Conservation (phyloP, 495 filamentous ascomycete species). For the Aspergillus panamensis region DNA sequence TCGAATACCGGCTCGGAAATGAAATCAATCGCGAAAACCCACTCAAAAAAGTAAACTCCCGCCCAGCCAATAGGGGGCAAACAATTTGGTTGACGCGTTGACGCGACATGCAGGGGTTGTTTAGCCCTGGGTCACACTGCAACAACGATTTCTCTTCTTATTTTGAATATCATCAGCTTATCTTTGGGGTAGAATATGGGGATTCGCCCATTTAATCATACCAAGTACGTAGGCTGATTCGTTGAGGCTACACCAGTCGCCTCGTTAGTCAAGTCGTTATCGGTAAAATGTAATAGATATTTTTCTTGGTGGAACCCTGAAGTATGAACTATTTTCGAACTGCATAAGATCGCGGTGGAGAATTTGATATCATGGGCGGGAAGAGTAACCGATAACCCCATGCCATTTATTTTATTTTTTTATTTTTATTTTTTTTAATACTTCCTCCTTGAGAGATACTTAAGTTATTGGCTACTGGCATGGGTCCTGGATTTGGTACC, state of each 20-base stretch:
- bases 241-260: background rate
- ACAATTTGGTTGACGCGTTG: background rate
- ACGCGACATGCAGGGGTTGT: slow-evolving; percentile 1
- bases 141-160: background rate
- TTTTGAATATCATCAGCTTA: background rate
- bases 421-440: background rate
- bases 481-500: background rate
- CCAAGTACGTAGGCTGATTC: background rate
- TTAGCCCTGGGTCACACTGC: background rate
- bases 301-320: background rate
- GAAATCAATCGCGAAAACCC: background rate
- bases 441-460: no score
- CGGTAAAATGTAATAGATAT: background rate
- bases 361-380: background rate
- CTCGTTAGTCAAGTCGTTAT: no score
- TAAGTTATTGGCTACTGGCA: background rate
- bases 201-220: background rate
- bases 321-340: slow-evolving; percentile 1
- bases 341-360: slow-evolving; percentile 1
- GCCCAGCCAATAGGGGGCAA: background rate
- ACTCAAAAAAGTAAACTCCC: background rate
- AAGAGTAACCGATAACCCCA: background rate
- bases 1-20: no score
- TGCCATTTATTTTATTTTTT: background rate
- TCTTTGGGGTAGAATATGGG: background rate